Evolutionary conservation across 2,329 filamentous ascomycete genomes (phyloP).

Genomic region (Pseudogymnoascus pannorum): DNA sequence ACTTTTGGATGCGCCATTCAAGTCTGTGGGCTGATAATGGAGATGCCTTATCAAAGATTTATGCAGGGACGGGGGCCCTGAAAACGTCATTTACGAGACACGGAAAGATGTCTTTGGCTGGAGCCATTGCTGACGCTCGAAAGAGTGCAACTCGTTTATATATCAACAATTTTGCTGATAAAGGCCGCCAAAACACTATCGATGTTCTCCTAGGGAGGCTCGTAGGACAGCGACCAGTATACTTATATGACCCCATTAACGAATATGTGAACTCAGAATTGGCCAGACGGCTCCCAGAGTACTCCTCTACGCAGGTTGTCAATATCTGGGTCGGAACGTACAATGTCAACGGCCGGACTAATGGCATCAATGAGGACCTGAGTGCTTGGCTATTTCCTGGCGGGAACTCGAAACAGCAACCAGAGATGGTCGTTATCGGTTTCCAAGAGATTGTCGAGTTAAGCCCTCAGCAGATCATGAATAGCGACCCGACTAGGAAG

Average conservation of each 20-base stretch:
- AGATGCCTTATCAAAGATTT: slow-evolving; percentile 87
- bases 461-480: slow-evolving; percentile 98
- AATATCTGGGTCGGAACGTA: slow-evolving; percentile 80
- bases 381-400: slow-evolving; percentile 78
- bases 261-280: slow-evolving; percentile 80
- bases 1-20: slow-evolving; percentile 89
- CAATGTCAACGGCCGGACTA: slow-evolving; percentile 84
- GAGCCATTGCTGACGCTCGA: slow-evolving; percentile 86
- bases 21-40: slow-evolving; percentile 97
- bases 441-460: slow-evolving; percentile 99
- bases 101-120: slow-evolving; percentile 92
- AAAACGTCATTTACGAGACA: slow-evolving; percentile 92
- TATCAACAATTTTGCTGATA: slow-evolving; percentile 96
- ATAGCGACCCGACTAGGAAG: slow-evolving; percentile 81
- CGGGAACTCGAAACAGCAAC: slow-evolving; percentile 47
- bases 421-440: slow-evolving; percentile 81
- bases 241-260: slow-evolving; percentile 89
- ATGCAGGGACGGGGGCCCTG: slow-evolving; percentile 89
- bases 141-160: slow-evolving; percentile 93
- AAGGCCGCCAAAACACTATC: slow-evolving; percentile 86
- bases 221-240: slow-evolving; percentile 74
- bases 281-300: slow-evolving; percentile 59
- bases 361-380: slow-evolving; percentile 71
- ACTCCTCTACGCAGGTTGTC: slow-evolving; percentile 65
- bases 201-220: slow-evolving; percentile 83